A percentile compares a stretch with the other conserved stretches of the same genome.
phyloP scores from a whole-genome alignment of 352 stramenopile species.

The Poterioochromonas sp. region DNA sequence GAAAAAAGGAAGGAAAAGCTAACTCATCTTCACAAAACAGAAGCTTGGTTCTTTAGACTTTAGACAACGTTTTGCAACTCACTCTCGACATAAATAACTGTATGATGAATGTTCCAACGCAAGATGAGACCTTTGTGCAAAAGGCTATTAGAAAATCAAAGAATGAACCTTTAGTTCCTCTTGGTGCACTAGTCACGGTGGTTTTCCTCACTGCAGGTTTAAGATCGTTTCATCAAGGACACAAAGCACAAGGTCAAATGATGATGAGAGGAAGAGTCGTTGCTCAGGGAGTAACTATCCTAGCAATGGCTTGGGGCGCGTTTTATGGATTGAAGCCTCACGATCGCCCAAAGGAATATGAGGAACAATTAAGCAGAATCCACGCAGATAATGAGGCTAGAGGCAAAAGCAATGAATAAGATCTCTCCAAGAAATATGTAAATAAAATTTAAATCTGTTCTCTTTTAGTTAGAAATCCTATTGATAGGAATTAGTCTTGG shows the following conservation, averaged over 20 bases:
- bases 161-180: conserved; percentile 11
- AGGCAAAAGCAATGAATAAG: too few relatives aligned
- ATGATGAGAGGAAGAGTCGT: conserved; percentile 15
- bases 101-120: not conserved
- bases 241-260: not conserved
- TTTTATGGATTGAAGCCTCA: not conserved
- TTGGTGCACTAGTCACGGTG: not conserved
- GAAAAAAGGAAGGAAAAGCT: too few relatives aligned
- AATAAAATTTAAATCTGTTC: too few relatives aligned
- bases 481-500: too few relatives aligned
- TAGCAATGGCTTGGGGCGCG: not conserved
- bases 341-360: not conserved
- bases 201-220: not conserved
- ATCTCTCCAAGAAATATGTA: too few relatives aligned
- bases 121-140: not conserved
- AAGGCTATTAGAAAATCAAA: not conserved
- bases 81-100: not conserved
- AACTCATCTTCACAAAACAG: too few relatives aligned
- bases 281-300: not conserved
- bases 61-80: too few relatives aligned
- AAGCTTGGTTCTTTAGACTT: too few relatives aligned
- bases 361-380: too few relatives aligned
- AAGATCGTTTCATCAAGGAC: not conserved
- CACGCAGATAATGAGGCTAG: too few relatives aligned
- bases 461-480: too few relatives aligned